Conservation (phyloP, 805 yeast species). For the Wickerhamomyces chaumierensis region DNA sequence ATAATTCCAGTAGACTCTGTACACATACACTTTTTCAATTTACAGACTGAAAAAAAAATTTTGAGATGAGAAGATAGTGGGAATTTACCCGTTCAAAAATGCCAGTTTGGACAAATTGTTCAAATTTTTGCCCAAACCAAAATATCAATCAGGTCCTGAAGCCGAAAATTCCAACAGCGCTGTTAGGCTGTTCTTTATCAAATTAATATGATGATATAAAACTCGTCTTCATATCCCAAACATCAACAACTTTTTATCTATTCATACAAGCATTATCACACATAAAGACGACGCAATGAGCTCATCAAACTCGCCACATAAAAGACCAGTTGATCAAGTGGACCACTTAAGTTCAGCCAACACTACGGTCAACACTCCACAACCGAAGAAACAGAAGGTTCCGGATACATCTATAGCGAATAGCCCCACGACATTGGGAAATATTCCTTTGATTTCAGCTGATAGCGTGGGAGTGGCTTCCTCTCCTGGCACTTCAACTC, state of each 20-base stretch:
- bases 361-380: neutral
- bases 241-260: no score
- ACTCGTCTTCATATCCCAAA: no score
- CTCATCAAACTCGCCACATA: constrained; percentile 7
- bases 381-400: constrained; percentile 6
- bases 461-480: neutral
- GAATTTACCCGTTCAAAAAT: constrained; percentile 3
- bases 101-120: no score
- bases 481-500: neutral
- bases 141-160: no score
- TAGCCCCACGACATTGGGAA: neutral
- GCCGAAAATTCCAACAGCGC: no score
- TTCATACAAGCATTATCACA: no score
- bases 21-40: no score
- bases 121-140: no score
- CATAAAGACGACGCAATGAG: neutral
- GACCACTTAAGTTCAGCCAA: neutral
- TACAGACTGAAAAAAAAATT: neutral
- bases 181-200: no score
- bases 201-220: no score
- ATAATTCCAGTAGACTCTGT: no score
- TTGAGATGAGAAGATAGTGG: constrained; percentile 1
- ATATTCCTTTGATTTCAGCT: neutral
- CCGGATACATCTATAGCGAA: constrained; percentile 7
- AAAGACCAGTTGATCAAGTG: constrained; percentile 3